Base-by-base conservation (phyloP, 176 grass and related monocot species). In the Coix lacrymajobi region DNA sequence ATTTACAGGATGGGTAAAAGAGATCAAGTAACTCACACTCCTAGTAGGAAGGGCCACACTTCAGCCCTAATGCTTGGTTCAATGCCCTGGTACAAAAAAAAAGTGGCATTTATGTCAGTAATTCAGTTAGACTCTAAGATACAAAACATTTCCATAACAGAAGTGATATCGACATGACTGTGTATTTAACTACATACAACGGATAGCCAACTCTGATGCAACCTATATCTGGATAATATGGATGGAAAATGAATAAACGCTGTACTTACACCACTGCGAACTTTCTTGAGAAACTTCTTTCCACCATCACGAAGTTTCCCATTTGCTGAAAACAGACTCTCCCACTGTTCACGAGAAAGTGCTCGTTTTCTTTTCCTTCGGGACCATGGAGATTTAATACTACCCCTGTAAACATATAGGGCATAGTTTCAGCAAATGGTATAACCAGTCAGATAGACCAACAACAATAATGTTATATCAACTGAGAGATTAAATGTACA, bases 371-470 rank as follows among this genome's bases (percentile, higher is more conserved):
- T 90, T 99, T 99, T 99, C 76, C 91, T 87, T 81, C 91, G 73
- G 69, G 96, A 96, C 96, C 96, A 99, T 83, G 96, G 96, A 82
- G 96, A 99, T 88, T 99, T 99, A 85, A 94, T 92, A 73, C 89
- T 83, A 77, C 93, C 96, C 62, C 96, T 99, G 58, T 66, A 60
- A 93, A 66, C 60, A 52, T 40, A 73, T 32, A 80, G 26, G 17
- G 16, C 46, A 72, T 51, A 4, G 14, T 77, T 71, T 86, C 34
- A 89, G 39, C 8, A 86, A 75, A 83, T 62, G 73, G 41, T 26
- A 81, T 26, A 48, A 33, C 44, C 57, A 75, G 44, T 69, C 19
- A 73, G 46, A 84, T 69, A 22, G 20, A 4, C 20, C 4, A 71
- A 79, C 31, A 66, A 74, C 37, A 29, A 69, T 15, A 82, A 52